phyloP scores from a whole-genome alignment of 192 early-diverging fungal genomes.

The Phlyctochytrium planicorne region DNA sequence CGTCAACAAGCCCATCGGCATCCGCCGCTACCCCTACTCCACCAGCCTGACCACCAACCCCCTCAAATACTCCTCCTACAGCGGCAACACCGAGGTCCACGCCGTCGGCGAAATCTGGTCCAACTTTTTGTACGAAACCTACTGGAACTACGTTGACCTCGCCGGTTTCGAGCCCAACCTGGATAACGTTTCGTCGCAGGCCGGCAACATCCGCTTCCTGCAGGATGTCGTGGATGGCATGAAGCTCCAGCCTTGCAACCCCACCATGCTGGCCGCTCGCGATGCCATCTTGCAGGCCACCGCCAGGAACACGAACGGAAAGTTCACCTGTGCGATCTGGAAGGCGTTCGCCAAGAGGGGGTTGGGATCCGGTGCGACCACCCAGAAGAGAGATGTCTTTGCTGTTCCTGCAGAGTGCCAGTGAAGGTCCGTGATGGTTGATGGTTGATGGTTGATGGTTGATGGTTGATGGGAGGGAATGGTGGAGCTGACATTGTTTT shows the following conservation, averaged over 20 bases:
- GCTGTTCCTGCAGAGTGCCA: background rate
- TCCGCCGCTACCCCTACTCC: slow-evolving; percentile 62
- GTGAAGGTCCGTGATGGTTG: background rate
- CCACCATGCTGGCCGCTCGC: slow-evolving; percentile 37
- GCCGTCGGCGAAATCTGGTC: slow-evolving; percentile 63
- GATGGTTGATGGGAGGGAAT: no score
- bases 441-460: no score
- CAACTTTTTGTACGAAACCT: slow-evolving; percentile 56
- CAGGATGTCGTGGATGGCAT: slow-evolving; percentile 53
- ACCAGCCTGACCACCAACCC: slow-evolving; percentile 45
- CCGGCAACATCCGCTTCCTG: slow-evolving; percentile 49
- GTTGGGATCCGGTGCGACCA: slow-evolving; percentile 29
- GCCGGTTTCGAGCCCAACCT: slow-evolving; percentile 3
- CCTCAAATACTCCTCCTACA: slow-evolving; percentile 31
- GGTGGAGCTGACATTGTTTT: no score
- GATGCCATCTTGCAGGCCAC: slow-evolving; percentile 43
- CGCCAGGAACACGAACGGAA: slow-evolving; percentile 15
- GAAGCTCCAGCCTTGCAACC: slow-evolving; percentile 48
- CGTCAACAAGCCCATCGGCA: slow-evolving; percentile 29
- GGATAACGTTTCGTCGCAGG: background rate
- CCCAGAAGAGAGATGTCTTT: background rate
- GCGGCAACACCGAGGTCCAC: slow-evolving; percentile 49
- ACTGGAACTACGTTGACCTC: slow-evolving; percentile 50
- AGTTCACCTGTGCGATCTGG: slow-evolving; percentile 39
- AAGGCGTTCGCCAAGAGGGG: slow-evolving; percentile 50